Conservation (phyloP, 192 early-diverging fungal species). For the Linnemannia exigua region DNA sequence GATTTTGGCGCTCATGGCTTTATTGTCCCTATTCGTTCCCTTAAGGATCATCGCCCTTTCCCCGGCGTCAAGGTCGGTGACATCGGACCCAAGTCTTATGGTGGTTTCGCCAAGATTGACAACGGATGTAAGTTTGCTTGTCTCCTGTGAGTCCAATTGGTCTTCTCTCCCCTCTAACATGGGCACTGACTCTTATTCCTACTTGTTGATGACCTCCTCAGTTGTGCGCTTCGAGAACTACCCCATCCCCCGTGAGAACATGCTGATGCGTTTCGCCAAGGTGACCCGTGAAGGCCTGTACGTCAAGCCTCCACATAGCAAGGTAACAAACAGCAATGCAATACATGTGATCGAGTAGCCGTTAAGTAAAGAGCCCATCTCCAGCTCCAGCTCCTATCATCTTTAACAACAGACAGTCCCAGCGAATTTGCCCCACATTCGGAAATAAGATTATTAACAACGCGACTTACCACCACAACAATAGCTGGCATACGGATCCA, state of each 20-base stretch:
- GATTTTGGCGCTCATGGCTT: conserved; percentile 81
- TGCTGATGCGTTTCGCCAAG: conserved; percentile 87
- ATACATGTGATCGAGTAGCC: not conserved
- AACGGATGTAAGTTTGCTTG: conserved; percentile 74
- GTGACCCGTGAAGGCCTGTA: conserved; percentile 78
- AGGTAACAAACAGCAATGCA: conserved; percentile 18
- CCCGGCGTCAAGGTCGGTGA: conserved; percentile 84
- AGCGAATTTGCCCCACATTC: not conserved
- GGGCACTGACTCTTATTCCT: not conserved
- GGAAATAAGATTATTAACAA: not conserved
- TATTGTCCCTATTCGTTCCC: conserved; percentile 83
- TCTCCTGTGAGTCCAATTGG: not conserved
- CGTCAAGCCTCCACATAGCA: conserved; percentile 73
- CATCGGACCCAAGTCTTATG: conserved; percentile 82
- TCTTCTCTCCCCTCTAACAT: not conserved
- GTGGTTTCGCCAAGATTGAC: conserved; percentile 81
- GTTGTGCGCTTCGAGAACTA: conserved; percentile 77
- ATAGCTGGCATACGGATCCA: conserved; percentile 82
- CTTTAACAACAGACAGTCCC: not conserved
- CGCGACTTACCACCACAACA: not conserved
- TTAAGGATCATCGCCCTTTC: conserved; percentile 74
- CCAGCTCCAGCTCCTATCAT: not conserved
- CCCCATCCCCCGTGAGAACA: conserved; percentile 82
- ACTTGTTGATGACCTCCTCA: not conserved
- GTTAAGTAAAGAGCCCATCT: not conserved